These are phyloP conservation scores for Sphaerosporella brunnea DNA, from an alignment of 495 filamentous ascomycete genomes.

Conservation along the genomic window DNA sequence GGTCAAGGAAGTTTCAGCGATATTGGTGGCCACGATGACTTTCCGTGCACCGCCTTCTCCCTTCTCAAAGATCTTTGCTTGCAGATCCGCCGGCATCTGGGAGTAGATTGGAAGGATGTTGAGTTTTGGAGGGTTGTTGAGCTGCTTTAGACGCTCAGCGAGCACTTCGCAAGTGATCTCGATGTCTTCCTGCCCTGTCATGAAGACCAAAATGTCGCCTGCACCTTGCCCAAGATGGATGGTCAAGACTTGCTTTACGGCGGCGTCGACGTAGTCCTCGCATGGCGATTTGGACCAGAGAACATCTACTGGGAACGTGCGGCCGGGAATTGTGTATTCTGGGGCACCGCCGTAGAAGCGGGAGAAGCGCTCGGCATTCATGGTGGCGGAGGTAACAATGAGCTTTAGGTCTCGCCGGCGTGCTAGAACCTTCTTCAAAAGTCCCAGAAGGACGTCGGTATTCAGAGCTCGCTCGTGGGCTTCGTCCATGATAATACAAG, in stretches of 20 bases:
- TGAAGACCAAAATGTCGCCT: slow-evolving; percentile 95
- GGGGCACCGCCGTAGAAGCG: slow-evolving; percentile 96
- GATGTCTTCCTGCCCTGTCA: slow-evolving; percentile 99
- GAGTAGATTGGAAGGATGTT: slow-evolving; percentile 96
- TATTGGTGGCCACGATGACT: slow-evolving; percentile 96
- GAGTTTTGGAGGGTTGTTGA: slow-evolving; percentile 89
- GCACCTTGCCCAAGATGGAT: slow-evolving; percentile 85
- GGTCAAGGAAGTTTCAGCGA: slow-evolving; percentile 93
- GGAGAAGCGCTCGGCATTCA: slow-evolving; percentile 94
- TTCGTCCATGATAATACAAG: slow-evolving; percentile 99
- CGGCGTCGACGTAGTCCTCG: slow-evolving; percentile 94
- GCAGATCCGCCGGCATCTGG: slow-evolving; percentile 96
- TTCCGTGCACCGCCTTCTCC: slow-evolving; percentile 83
- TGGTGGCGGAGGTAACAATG: slow-evolving; percentile 95
- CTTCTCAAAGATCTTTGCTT: slow-evolving; percentile 92
- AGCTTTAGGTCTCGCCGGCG: slow-evolving; percentile 81
- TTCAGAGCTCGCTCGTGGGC: slow-evolving; percentile 94
- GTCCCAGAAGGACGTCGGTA: slow-evolving; percentile 91
- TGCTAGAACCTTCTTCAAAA: slow-evolving; percentile 91
- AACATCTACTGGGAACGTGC: slow-evolving; percentile 93
- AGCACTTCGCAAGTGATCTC: slow-evolving; percentile 89
- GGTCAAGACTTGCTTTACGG: slow-evolving; percentile 90
- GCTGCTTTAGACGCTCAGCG: slow-evolving; percentile 67
- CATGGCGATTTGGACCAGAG: slow-evolving; percentile 91
- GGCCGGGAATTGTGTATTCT: slow-evolving; percentile 88